Base-by-base conservation (phyloP, 2,329 filamentous ascomycete genomes). In the Lomentospora prolificans region DNA sequence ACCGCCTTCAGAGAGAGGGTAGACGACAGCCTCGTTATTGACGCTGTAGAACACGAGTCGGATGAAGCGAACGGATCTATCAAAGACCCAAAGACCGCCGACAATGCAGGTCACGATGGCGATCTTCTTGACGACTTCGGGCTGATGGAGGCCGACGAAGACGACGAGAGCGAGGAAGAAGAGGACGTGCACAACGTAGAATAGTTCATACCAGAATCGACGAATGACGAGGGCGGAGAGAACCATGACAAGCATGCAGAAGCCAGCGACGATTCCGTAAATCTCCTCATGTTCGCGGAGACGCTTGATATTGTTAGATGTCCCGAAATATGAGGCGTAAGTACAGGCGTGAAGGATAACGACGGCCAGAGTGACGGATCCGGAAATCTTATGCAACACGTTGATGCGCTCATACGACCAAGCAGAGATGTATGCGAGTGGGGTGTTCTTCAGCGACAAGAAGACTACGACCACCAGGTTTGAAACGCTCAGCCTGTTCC, bases 401-500 rank as follows among this genome's bases (percentile, higher is more conserved):
- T 82, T 83, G 53, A 84, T 72, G 19, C 77, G 72, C 58, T 84
- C 80, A 63, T 84, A 80, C 4, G 79, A 82, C 61, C 76, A 78
- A 1, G 73, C 67, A 1, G 76, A 76, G 9, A 84, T 60, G 57
- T 75, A 73, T 0, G 75, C 75, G 17, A 84, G 64, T 0, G 80
- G 81, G 0, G 80, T 83, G 61, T 83, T 82, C 61, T 82, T 82
- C 44, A 84, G 68, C 1, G 75, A 71, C 14, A 84, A 67, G 51
- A 82, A 76, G 10, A 81, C 68, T 10, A 80, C 70, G 14, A 84
- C 66, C 10, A 70, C 66, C 28, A 81, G 64, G 60, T 84, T 84
- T 9, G 59, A 63, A 14, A 73, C 60, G 1, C 68, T 63, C 57
- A 75, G 63, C 72, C 72, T 74, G 52, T 12, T n/a, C 9, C 50